Evolutionary conservation across 306 rosid species (phyloP).

Genomic region (Lagenaria siceraria): DNA sequence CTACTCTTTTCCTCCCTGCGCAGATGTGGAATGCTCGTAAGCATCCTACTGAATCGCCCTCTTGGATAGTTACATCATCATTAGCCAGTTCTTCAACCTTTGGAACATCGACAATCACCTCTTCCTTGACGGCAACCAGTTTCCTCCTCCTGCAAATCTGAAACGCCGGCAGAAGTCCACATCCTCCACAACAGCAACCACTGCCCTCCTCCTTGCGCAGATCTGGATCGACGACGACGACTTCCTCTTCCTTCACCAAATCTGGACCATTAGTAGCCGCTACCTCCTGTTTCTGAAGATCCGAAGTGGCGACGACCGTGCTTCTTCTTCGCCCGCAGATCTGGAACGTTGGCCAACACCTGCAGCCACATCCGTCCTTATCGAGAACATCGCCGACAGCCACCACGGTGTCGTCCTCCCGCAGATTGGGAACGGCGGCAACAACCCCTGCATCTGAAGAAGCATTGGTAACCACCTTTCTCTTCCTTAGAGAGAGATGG

Average conservation of each 20-base stretch:
- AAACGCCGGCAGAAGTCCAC: background rate
- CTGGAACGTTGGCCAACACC: background rate
- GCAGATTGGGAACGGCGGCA: background rate
- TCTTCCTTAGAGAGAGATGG: background rate
- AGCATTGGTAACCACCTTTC: background rate
- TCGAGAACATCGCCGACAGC: too few species aligned
- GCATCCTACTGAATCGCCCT: background rate
- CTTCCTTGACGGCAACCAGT: background rate
- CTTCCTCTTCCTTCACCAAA: background rate
- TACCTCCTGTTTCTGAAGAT: background rate
- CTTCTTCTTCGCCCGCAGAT: background rate
- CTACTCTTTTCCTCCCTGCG: background rate
- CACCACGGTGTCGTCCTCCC: background rate
- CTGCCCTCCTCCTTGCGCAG: background rate
- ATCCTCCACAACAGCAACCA: background rate
- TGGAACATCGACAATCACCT: background rate
- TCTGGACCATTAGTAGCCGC: background rate
- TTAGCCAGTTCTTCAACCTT: background rate
- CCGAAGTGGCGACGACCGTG: background rate
- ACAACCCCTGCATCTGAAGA: background rate
- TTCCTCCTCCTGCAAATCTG: background rate
- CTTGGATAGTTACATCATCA: background rate
- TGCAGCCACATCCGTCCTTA: background rate
- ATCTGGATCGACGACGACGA: background rate
- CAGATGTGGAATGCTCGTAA: background rate